phyloP scores from a whole-genome alignment of 129 eudicot genomes.

The Saposhnikovia divaricata region DNA sequence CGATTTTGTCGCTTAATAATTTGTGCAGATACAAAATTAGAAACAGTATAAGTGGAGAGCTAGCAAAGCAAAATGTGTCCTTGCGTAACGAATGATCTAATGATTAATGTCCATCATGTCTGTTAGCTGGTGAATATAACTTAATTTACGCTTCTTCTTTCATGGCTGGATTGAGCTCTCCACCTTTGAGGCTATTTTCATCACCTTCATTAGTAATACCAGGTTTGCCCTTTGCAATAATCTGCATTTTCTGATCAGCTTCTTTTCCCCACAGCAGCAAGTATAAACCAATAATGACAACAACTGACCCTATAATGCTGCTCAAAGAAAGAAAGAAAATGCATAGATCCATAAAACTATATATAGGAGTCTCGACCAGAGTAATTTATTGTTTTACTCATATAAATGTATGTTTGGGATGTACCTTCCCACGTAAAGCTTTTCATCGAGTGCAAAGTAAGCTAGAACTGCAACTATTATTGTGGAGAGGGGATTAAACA shows the following conservation, averaged over 20 bases:
- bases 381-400: not conserved
- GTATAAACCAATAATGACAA: not conserved
- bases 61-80: no score
- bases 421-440: constrained; percentile 6
- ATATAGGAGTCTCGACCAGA: no score
- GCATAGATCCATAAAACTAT: no score
- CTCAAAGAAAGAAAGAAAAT: not conserved
- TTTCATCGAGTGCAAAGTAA: constrained; percentile 57
- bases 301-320: not conserved
- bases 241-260: constrained; percentile 5
- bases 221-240: not conserved
- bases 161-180: not conserved
- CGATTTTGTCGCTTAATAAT: no score
- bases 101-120: no score
- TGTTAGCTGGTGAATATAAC: not conserved
- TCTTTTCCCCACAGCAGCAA: constrained; percentile 9
- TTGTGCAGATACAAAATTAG: no score
- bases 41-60: no score
- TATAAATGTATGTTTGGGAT: no score
- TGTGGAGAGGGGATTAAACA: constrained; percentile 59
- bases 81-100: no score
- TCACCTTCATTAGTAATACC: not conserved
- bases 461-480: constrained; percentile 48
- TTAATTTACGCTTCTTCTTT: not conserved
- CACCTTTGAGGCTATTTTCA: not conserved